phyloP scores from a whole-genome alignment of 495 filamentous ascomycete species.

The Astrocystis sublimbata region DNA sequence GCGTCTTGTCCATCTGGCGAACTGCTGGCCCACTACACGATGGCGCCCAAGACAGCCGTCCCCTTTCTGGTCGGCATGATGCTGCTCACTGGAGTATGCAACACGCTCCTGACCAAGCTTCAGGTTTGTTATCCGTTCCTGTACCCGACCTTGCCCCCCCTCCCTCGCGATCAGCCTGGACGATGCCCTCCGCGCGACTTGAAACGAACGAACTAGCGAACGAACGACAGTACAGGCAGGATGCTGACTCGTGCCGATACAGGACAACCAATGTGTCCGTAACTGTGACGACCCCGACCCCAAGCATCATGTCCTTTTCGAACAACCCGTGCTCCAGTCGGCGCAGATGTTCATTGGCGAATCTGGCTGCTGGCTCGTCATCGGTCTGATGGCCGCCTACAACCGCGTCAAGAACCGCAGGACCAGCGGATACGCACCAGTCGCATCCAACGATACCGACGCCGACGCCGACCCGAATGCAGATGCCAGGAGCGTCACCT shows the following conservation, averaged over 20 bases:
- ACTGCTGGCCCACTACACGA: slow-evolving; percentile 18
- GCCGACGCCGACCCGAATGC: slow-evolving; percentile 43
- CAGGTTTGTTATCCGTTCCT: slow-evolving; percentile 57
- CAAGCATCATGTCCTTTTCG: slow-evolving; percentile 68
- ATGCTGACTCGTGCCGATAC: slow-evolving; percentile 1
- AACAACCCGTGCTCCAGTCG: slow-evolving; percentile 95
- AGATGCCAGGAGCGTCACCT: slow-evolving; percentile 48
- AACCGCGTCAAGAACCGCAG: slow-evolving; percentile 52
- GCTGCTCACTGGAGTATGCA: slow-evolving; percentile 86
- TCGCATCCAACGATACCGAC: slow-evolving; percentile 46
- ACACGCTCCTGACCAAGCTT: slow-evolving; percentile 95
- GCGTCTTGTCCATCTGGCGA: slow-evolving; percentile 3
- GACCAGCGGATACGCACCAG: slow-evolving; percentile 63
- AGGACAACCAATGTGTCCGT: slow-evolving; percentile 96
- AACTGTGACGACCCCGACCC: slow-evolving; percentile 79
- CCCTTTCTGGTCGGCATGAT: slow-evolving; percentile 90
- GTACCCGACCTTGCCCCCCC: not conserved
- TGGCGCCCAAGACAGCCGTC: slow-evolving; percentile 61
- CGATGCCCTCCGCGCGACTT: not conserved
- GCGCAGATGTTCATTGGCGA: slow-evolving; percentile 94
- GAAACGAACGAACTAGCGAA: too few species aligned
- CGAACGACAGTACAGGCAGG: not conserved
- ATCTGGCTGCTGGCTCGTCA: slow-evolving; percentile 87
- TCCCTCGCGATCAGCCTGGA: not conserved
- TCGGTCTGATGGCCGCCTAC: slow-evolving; percentile 66